Evolutionary conservation across 2,329 filamentous ascomycete species (phyloP).

Genomic region (Fusarium annulatum): DNA sequence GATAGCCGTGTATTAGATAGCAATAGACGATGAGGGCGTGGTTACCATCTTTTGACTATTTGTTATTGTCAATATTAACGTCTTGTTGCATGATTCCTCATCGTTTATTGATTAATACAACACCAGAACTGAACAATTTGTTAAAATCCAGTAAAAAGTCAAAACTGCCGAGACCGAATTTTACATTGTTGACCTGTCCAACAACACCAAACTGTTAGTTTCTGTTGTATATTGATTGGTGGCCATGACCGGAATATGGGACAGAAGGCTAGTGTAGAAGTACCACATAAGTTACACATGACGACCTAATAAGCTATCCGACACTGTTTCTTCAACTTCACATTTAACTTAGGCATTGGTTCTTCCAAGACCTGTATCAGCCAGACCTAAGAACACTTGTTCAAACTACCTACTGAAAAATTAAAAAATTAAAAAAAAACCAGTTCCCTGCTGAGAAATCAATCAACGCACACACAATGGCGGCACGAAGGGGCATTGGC

Average conservation of each 20-base stretch:
- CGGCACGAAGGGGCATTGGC: slow-evolving; percentile 12
- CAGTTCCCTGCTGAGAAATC: neutral
- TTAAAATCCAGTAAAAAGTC: neutral
- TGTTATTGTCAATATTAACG: neutral
- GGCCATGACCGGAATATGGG: neutral
- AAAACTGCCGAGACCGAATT: neutral
- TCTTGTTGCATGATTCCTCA: neutral
- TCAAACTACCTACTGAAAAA: neutral
- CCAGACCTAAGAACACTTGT: neutral
- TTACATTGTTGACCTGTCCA: neutral
- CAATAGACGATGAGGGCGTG: slow-evolving; percentile 49
- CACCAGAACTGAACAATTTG: neutral
- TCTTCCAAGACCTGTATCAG: neutral
- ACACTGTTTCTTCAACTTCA: neutral
- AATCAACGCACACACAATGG: slow-evolving; percentile 4
- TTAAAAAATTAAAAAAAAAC: neutral
- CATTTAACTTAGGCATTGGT: neutral
- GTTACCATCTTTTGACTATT: slow-evolving; percentile 27
- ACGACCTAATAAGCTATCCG: neutral
- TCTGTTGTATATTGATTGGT: neutral
- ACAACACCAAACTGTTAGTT: neutral
- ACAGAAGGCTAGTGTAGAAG: neutral
- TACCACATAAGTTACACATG: neutral
- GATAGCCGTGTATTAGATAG: slow-evolving; percentile 52
- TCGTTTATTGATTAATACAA: neutral